phyloP scores from a whole-genome alignment of 179 eudicot species.

The Vitellaria paradoxa region DNA sequence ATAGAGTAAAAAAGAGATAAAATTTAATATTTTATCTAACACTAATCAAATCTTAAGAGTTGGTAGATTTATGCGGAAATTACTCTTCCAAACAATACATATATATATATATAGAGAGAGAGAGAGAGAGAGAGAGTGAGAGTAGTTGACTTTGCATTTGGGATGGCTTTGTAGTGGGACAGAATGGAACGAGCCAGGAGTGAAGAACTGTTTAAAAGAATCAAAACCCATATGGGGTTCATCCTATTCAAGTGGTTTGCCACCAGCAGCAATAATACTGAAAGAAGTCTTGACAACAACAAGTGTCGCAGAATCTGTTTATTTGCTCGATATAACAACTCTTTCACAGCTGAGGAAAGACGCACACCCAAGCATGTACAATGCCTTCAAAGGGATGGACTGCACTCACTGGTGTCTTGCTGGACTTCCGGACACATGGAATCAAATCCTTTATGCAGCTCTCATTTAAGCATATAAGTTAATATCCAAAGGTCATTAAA shows the following conservation, averaged over 20 bases:
- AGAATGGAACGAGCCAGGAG: slow-evolving; percentile 39
- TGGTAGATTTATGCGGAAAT: too few relatives aligned
- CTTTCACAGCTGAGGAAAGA: slow-evolving; percentile 56
- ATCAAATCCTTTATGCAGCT: slow-evolving; percentile 36
- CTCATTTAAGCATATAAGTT: slow-evolving; percentile 6
- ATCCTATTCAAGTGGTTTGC: slow-evolving; percentile 21
- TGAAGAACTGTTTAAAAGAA: slow-evolving; percentile 31
- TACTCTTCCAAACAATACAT: too few relatives aligned
- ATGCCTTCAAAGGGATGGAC: slow-evolving; percentile 37
- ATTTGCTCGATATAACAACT: slow-evolving; percentile 43
- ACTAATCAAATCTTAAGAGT: too few relatives aligned
- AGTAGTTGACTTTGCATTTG: too few relatives aligned
- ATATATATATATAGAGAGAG: too few relatives aligned
- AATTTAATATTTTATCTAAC: too few relatives aligned
- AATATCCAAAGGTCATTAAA: too few relatives aligned
- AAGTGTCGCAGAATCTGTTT: slow-evolving; percentile 25
- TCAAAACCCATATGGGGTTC: slow-evolving; percentile 38
- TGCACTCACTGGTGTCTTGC: slow-evolving; percentile 72
- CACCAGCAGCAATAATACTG: slow-evolving; percentile 31
- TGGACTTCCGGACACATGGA: slow-evolving; percentile 70
- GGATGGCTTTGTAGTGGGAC: slow-evolving; percentile 30
- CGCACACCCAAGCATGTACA: slow-evolving; percentile 42
- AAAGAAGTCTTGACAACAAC: slow-evolving; percentile 33
- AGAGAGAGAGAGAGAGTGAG: too few relatives aligned
- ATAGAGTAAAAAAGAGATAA: too few relatives aligned